Evolutionary conservation across 768 basidiomycete species (phyloP), one percentile per base, ranked within the genome.

Genomic region (Pulveroboletus sp.): DNA sequence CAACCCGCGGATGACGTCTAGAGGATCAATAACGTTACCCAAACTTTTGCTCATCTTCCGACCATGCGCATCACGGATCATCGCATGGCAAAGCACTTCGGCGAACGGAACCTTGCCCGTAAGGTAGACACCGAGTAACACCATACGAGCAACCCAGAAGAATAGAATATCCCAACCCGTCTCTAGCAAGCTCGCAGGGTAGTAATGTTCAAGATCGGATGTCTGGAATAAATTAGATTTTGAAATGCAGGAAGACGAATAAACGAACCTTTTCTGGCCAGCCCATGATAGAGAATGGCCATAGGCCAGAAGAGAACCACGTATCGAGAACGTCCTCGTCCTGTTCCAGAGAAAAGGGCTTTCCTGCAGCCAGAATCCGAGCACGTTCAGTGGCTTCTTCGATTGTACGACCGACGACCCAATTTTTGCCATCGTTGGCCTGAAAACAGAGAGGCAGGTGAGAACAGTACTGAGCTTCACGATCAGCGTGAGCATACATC

Each of bases 101-200:
- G 81, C 76, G 79, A 98, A 99, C 2, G 97, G 97, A 75, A 99
- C 80, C 61, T 88, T 69, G 23, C 80, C 94, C 0, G 97, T 99
- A 39, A 97, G 81, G 48, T 87, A 79, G 59, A 92, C 72, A 36
- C 97, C 95, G 31, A 98, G 82, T 61, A 99, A 72, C 41, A 90
- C 95, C 95, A 98, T 99, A 36, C 97, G 87, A 14, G 97, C 94
- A 7, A 98, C 95, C 97, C 97, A 99, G 81, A 98, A 98, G 79
- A 94, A 94, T n/a, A 99, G 69, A 60, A 98, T 98, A 55, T 98
- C 97, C 95, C 97, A 98, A 39, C 97, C 97, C 0, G 97, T 99
- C 72, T 98, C 97, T 25, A 98, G 81, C 37, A 98, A 58, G n/a
- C 84, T 80, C 2, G 90, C 72, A 0, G 97, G 97, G 68, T 94